These are phyloP conservation scores for Lycium ferocissimum DNA, from an alignment of 257 asterid species.

Conservation along the genomic window DNA sequence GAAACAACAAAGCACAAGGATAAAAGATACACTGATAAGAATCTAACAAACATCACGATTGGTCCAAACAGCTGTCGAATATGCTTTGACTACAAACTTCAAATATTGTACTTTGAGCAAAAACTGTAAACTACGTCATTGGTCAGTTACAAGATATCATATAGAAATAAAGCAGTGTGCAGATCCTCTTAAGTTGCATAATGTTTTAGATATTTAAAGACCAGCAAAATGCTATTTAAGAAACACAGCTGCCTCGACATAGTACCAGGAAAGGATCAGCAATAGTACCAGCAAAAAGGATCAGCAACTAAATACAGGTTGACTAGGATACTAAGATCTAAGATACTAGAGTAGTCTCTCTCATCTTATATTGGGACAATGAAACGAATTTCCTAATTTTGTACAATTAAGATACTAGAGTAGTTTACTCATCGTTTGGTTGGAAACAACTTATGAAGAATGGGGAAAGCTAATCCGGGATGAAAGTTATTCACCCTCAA, in stretches of 20 bases:
- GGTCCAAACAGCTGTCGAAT: not conserved
- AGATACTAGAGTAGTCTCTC: conserved; percentile 10
- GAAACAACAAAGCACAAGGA: conserved; percentile 10
- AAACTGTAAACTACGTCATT: not conserved
- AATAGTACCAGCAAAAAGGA: conserved; percentile 17
- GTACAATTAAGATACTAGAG: not conserved
- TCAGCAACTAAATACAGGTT: not conserved
- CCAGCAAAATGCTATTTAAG: not conserved
- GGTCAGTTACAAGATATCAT: not conserved
- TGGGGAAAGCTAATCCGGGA: too few relatives aligned
- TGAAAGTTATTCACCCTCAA: too few relatives aligned
- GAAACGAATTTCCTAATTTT: not conserved
- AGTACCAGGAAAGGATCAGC: conserved; percentile 17
- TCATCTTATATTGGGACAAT: not conserved
- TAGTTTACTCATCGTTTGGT: too few relatives aligned
- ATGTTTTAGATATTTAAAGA: not conserved
- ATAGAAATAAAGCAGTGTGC: not conserved
- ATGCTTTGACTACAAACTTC: not conserved
- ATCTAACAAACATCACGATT: not conserved
- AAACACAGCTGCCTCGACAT: not conserved
- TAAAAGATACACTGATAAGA: not conserved
- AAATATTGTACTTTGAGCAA: conserved; percentile 28
- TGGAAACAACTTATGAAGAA: too few relatives aligned
- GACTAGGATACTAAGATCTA: conserved; percentile 8
- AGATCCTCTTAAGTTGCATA: not conserved